Conservation (phyloP, 768 basidiomycete genomes). For the Amanita subjunquillea region DNA sequence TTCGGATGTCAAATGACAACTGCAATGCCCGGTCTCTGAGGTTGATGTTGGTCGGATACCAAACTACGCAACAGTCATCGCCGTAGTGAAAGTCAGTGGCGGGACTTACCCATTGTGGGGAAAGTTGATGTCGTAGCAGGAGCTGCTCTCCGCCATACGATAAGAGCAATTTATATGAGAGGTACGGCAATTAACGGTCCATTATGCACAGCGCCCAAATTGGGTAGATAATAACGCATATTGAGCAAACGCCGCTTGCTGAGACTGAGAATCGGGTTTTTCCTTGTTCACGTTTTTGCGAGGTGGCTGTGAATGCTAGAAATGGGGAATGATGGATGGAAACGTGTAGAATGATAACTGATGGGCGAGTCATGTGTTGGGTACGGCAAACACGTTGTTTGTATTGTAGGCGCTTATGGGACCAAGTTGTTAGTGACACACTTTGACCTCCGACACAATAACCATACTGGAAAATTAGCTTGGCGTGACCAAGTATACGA, state of each 20-base stretch:
- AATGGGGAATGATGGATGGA: background rate
- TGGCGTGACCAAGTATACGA: too few species aligned
- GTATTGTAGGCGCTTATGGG: background rate
- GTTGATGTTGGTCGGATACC: background rate
- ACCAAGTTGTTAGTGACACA: background rate
- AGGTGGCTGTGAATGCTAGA: background rate
- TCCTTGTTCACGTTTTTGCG: constrained; percentile 4
- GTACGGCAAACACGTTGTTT: background rate
- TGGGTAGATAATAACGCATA: background rate
- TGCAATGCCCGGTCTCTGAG: constrained; percentile 1
- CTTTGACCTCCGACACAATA: background rate
- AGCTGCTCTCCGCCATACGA: background rate
- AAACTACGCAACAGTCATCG: background rate
- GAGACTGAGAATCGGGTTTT: background rate
- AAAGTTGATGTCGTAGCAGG: background rate
- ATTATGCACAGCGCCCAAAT: background rate
- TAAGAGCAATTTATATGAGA: background rate
- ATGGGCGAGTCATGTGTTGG: background rate
- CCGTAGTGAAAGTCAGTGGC: background rate
- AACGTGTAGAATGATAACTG: background rate
- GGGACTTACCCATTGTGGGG: background rate
- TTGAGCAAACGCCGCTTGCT: background rate
- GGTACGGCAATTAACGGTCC: background rate
- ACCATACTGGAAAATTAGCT: too few species aligned
- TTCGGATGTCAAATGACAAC: background rate